Conservation (phyloP, 352 stramenopile species). For the Phytophthora foliorum region DNA sequence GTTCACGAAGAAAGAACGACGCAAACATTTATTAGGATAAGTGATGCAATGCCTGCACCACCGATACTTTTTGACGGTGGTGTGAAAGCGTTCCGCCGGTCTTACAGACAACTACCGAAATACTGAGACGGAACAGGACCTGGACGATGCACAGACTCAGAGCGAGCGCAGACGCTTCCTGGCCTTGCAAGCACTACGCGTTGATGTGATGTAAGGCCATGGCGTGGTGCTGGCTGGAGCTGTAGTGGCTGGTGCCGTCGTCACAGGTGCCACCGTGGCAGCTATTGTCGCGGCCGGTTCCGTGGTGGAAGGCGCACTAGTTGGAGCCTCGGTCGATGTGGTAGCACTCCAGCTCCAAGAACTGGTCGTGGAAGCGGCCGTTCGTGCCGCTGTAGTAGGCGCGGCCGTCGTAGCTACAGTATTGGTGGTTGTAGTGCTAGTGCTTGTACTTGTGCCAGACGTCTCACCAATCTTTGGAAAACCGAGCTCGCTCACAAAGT, state of each 20-base stretch:
- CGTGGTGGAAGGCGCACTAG: background rate
- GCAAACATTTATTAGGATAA: background rate
- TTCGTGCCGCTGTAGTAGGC: conserved; percentile 2
- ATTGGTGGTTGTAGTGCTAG: background rate
- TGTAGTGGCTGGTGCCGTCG: conserved; percentile 3
- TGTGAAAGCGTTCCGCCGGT: conserved; percentile 1
- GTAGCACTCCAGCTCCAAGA: background rate
- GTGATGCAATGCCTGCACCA: background rate
- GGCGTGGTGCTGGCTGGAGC: background rate
- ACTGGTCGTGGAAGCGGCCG: conserved; percentile 7
- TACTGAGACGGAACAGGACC: background rate
- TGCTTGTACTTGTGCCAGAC: background rate
- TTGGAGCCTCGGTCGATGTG: background rate
- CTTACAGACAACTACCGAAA: background rate
- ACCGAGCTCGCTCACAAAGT: conserved; percentile 52
- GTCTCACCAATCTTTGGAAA: conserved; percentile 35
- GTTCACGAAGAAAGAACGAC: background rate
- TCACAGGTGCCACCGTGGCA: background rate
- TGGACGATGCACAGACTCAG: conserved; percentile 12
- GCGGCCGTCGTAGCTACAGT: conserved; percentile 4
- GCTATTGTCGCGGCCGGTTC: background rate
- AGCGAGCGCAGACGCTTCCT: conserved; percentile 22
- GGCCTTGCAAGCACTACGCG: conserved; percentile 17
- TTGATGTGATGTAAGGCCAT: background rate
- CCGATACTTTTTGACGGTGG: background rate